These are phyloP conservation scores for Hypoxylon perforatum DNA, from an alignment of 495 filamentous ascomycete genomes.

Conservation along the genomic window DNA sequence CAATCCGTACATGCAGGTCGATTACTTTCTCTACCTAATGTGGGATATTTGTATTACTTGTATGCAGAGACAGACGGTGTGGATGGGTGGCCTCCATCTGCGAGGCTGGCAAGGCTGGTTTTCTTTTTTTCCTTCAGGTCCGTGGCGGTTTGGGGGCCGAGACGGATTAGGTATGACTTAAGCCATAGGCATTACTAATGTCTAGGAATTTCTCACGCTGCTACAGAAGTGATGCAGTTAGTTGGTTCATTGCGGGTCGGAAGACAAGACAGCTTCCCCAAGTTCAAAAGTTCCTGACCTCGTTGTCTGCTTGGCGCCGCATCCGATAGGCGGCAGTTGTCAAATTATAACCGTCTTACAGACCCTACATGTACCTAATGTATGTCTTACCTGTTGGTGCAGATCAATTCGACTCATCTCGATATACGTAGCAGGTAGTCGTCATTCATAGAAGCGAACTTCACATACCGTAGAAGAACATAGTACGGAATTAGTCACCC, in stretches of 20 bases:
- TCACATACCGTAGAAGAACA: too few relatives aligned
- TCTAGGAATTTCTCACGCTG: too few relatives aligned
- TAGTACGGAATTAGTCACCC: not conserved
- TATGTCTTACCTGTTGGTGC: not conserved
- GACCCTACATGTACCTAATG: not conserved
- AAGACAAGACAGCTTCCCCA: too few relatives aligned
- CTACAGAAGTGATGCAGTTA: too few relatives aligned
- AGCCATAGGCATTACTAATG: too few relatives aligned
- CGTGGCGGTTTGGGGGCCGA: slow-evolving; percentile 28
- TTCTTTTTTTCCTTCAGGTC: not conserved
- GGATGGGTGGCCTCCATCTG: slow-evolving; percentile 42
- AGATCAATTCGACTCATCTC: slow-evolving; percentile 2
- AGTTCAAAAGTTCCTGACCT: too few relatives aligned
- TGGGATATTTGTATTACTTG: too few relatives aligned
- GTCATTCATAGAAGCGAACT: not conserved
- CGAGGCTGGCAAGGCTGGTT: slow-evolving; percentile 37
- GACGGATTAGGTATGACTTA: too few relatives aligned
- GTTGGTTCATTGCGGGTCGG: too few relatives aligned
- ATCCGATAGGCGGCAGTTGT: not conserved
- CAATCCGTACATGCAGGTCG: slow-evolving; percentile 28
- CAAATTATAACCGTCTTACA: slow-evolving; percentile 1
- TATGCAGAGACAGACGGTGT: too few relatives aligned
- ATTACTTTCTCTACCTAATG: slow-evolving; percentile 5
- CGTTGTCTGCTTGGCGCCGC: not conserved
- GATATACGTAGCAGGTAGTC: not conserved